A percentile compares a stretch with the other conserved stretches of the same genome.
Evolutionary conservation across 129 eudicot genomes (phyloP).

Genomic region (Glebionis coronaria): DNA sequence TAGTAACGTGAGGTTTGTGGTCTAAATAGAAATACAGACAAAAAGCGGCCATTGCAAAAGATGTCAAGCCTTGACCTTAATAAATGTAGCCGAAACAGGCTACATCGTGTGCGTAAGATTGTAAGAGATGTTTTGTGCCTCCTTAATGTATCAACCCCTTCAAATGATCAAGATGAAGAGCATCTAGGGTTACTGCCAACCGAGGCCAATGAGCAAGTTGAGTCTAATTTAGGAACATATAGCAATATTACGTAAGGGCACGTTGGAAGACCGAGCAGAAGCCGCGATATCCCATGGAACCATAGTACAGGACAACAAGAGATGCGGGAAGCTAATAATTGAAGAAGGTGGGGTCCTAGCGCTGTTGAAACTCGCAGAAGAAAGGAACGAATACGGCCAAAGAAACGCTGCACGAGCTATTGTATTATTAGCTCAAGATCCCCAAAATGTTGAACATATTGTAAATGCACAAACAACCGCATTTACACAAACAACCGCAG

Average conservation of each 20-base stretch:
- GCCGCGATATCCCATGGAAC: conserved; percentile 51
- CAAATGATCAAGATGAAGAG: conserved; percentile 38
- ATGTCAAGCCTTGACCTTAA: too few species aligned
- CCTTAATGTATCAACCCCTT: conserved; percentile 46
- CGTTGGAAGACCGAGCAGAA: conserved; percentile 45
- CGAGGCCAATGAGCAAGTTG: conserved; percentile 44
- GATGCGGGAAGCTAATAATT: conserved; percentile 47
- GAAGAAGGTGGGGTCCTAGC: conserved; percentile 67
- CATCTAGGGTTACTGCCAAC: conserved; percentile 53
- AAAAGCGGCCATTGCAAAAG: too few species aligned
- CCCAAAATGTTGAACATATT: conserved; percentile 52
- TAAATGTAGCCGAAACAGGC: too few species aligned
- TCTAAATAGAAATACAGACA: too few species aligned
- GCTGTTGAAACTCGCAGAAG: conserved; percentile 44
- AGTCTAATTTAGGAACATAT: conserved; percentile 56
- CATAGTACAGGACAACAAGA: conserved; percentile 44
- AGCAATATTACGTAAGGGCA: conserved; percentile 32
- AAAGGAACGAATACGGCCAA: conserved; percentile 49
- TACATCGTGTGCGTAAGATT: too few species aligned
- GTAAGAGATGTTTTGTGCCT: too few species aligned
- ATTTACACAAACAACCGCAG: too few species aligned
- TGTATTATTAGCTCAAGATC: conserved; percentile 52
- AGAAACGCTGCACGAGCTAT: conserved; percentile 51
- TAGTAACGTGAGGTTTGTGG: too few species aligned
- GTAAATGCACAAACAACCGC: conserved; percentile 42